Base-by-base conservation (phyloP, 768 basidiomycete genomes). In the Naganishia vaughanmartiniae region DNA sequence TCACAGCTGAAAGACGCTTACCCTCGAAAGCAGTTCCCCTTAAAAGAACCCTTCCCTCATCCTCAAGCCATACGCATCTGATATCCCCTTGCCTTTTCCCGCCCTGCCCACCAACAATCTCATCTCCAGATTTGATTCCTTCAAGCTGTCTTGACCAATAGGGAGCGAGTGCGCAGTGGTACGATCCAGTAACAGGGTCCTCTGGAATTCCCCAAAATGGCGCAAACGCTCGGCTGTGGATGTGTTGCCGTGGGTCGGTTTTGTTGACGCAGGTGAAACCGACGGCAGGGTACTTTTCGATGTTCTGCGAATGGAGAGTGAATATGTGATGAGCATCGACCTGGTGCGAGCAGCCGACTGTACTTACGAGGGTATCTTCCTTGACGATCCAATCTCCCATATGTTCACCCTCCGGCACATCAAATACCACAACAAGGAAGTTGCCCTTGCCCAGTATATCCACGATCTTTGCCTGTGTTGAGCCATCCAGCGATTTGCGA, bases 151-250 rank as follows among this genome's bases (percentile, higher is more conserved):
- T 17, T 24, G 71, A 46, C 33, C 65, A 72, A 9, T 69, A 53
- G 21, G 66, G 66, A 15, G 67, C 71, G 1, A 72, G 67, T 12
- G 42, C n/a, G 54, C 67, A 69, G 63, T 72, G 71, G 24, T 69
- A 70, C 53, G 58, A 60, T 28, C 71, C 71, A 6, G 71, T 72
- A 11, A 72, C 67, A 19, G 71, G 71, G 36, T 72, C 71, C 56
- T 72, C 71, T 3, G 58, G 26, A 3, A 72, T 36, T 9, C 67
- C 67, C 24, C 33, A 17, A 10, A 39, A 9, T 21, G 71, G 71
- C 30, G 24, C 66, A 34, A 72, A 69, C 2, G 30, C 33, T 24
- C 71, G 71, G 6, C 67, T 54, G 48, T 68, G 46, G 54, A 72
- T 65, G 45, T 60, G 31, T 28, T 57, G 56, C 0, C 42, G 56